Percentiles rank a stretch among this genome's conserved stretches.
Conservation (phyloP, 2,329 filamentous ascomycete genomes). For the Bretziella fagacearum region DNA sequence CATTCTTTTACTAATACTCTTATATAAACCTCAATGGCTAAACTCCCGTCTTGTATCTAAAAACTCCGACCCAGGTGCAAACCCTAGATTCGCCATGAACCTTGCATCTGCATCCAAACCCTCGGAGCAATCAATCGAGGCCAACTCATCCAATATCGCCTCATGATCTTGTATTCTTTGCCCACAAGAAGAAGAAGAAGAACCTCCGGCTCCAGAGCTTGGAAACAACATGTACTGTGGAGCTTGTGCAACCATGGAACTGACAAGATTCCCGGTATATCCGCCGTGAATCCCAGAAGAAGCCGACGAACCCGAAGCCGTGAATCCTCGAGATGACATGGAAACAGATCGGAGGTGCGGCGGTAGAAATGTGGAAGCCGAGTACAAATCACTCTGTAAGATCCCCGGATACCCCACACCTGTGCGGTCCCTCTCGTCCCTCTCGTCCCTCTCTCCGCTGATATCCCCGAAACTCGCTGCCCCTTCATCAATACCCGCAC, state of each 20-base stretch:
- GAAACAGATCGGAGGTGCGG: background rate
- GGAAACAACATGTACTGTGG: slow-evolving; percentile 9
- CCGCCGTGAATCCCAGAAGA: too few relatives aligned
- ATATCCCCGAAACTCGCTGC: background rate
- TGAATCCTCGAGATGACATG: too few relatives aligned
- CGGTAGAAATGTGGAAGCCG: background rate
- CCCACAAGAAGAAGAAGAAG: background rate
- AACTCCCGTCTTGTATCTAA: slow-evolving; percentile 32
- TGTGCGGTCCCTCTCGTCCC: background rate
- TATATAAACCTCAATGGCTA: slow-evolving; percentile 16
- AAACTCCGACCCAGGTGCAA: slow-evolving; percentile 43
- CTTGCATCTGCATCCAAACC: slow-evolving; percentile 38
- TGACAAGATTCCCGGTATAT: background rate
- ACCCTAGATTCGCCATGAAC: slow-evolving; percentile 51
- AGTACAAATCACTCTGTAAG: background rate
- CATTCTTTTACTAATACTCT: background rate
- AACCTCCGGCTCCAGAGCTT: background rate
- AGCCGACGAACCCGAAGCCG: too few relatives aligned
- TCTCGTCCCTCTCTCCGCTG: background rate
- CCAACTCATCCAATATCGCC: slow-evolving; percentile 34
- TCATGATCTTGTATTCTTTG: slow-evolving; percentile 27
- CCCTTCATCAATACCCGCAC: background rate
- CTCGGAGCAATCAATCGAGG: slow-evolving; percentile 33
- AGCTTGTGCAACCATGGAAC: slow-evolving; percentile 6
- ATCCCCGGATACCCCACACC: too few relatives aligned